Percentiles rank a stretch among this genome's conserved stretches.
Evolutionary conservation across 345 rosid species (phyloP).

Genomic region (Hirschfeldia incana): DNA sequence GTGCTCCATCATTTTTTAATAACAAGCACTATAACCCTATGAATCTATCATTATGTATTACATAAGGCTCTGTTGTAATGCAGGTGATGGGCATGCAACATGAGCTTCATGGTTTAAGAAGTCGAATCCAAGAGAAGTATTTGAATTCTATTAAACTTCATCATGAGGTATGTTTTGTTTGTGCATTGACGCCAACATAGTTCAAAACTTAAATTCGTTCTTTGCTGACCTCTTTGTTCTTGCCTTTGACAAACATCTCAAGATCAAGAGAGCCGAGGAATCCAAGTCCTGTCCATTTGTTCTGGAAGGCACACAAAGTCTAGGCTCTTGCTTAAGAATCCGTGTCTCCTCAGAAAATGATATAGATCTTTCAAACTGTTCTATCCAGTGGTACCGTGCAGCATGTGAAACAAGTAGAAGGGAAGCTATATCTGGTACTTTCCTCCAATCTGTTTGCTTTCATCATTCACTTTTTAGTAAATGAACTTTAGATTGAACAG

Average conservation of each 20-base stretch:
- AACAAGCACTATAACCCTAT: too few relatives aligned
- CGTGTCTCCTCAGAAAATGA: slow-evolving; percentile 42
- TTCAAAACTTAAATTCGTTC: background rate
- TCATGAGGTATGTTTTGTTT: slow-evolving; percentile 57
- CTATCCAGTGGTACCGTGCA: slow-evolving; percentile 85
- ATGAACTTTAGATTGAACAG: slow-evolving; percentile 9
- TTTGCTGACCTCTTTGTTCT: slow-evolving; percentile 31
- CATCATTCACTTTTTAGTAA: background rate
- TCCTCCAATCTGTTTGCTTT: background rate
- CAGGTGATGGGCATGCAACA: slow-evolving; percentile 95
- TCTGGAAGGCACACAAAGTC: slow-evolving; percentile 72
- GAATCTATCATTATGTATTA: slow-evolving; percentile 4
- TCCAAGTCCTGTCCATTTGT: slow-evolving; percentile 57
- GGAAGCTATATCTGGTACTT: slow-evolving; percentile 73
- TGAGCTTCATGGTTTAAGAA: slow-evolving; percentile 78
- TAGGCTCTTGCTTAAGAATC: slow-evolving; percentile 71
- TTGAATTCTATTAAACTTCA: slow-evolving; percentile 73
- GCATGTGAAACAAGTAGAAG: slow-evolving; percentile 68
- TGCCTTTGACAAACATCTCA: slow-evolving; percentile 28
- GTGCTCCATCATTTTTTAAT: slow-evolving; percentile 45
- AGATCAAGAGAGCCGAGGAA: slow-evolving; percentile 80
- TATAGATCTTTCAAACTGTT: slow-evolving; percentile 64
- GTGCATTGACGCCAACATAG: background rate
- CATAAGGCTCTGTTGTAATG: slow-evolving; percentile 10
- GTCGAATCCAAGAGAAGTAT: slow-evolving; percentile 81